A percentile compares a stretch with the other conserved stretches of the same genome.
phyloP scores from a whole-genome alignment of 2,329 filamentous ascomycete genomes.

The Elsinoe ampelina region DNA sequence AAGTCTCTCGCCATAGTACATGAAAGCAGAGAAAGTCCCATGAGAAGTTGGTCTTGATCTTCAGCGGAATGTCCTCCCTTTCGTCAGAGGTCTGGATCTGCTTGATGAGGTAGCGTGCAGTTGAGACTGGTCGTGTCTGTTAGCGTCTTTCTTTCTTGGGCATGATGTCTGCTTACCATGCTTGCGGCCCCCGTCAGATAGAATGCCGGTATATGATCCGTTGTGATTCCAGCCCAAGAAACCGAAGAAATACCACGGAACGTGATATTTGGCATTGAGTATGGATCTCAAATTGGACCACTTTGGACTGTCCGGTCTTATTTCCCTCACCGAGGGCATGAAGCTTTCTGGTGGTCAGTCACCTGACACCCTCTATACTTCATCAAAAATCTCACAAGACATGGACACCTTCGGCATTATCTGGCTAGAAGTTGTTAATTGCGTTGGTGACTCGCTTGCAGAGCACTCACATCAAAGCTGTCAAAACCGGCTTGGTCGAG shows the following conservation, averaged over 20 bases:
- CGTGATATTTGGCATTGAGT: background rate
- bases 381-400: background rate
- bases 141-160: background rate
- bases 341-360: background rate
- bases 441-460: background rate
- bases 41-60: background rate
- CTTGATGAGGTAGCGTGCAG: constrained; percentile 4
- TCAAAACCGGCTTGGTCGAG: background rate
- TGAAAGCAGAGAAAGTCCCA: constrained; percentile 1
- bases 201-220: background rate
- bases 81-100: background rate
- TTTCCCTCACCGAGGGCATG: background rate
- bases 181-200: background rate
- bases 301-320: background rate
- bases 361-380: background rate
- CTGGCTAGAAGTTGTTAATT: background rate
- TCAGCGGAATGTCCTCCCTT: background rate
- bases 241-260: background rate
- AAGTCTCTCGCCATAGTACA: background rate
- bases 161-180: background rate
- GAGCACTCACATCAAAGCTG: background rate
- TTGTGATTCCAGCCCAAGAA: constrained; percentile 1
- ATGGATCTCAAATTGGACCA: background rate
- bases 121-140: background rate
- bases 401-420: background rate